Base-by-base conservation (phyloP, 768 basidiomycete species). In the Russula olivacea region DNA sequence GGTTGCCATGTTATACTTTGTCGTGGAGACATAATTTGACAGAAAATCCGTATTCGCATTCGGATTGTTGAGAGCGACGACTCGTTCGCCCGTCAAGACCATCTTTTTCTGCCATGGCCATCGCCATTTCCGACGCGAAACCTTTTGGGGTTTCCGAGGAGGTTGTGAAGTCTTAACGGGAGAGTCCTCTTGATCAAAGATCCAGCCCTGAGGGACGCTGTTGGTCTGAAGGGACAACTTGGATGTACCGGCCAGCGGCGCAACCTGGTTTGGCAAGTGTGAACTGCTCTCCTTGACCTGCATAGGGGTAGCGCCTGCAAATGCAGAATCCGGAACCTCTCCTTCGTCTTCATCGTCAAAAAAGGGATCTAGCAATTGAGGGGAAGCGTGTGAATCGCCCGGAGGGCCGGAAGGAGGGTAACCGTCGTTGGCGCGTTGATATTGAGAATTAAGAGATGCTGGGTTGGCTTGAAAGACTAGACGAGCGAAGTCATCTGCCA, bases 1-100 rank as follows among this genome's bases (percentile, higher is more conserved):
- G 0, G 91, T 89, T 17, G 78, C 79, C 40, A 87, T 61, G 70
- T 94, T 98, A 76, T 98, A 99, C 75, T 98, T 98, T 79, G 89
- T 92, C 25, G 97, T 98, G 11, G 88, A 89, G 28, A 98, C 86
- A 60, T 86, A 88, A 74, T 99, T 99, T 58, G 82, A 85, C 69
- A 79, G 77, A 75, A 80, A 95, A 56, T 84, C 88, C 51, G 73
- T 75, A 74, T 87, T 88, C 64, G 86, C 81, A 36, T 75, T 66
- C 45, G 80, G 76, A 72, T 93, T 89, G 75, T 96, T 95, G 72
- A 98, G 81, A 15, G 86, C 82, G 61, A 98, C 84, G 58, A 91
- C 74, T 58, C 97, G 80, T 74, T 94, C 90, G 25, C 90, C 91
- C 8, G 76, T 76, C 60, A 82, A 73, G n/a, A 77, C 78, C 70